Evolutionary conservation across 345 rosid genomes (phyloP).

Genomic region (Chamaenerion angustifolium): DNA sequence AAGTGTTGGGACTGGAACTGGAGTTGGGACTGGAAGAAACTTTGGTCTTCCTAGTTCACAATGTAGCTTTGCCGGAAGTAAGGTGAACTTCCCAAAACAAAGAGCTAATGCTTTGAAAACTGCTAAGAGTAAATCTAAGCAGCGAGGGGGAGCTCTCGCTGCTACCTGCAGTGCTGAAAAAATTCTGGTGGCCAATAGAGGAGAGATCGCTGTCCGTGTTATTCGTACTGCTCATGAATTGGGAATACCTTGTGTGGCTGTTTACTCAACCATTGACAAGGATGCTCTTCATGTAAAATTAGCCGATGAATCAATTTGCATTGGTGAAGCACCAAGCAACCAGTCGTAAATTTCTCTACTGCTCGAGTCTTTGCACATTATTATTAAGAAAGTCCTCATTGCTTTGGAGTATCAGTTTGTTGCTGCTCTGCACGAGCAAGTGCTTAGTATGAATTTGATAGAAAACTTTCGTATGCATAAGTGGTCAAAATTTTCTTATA

Average conservation of each 20-base stretch:
- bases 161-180: slow-evolving; percentile 60
- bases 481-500: too few relatives aligned
- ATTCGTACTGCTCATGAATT: slow-evolving; percentile 91
- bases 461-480: too few relatives aligned
- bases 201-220: slow-evolving; percentile 92
- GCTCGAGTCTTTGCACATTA: not conserved
- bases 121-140: slow-evolving; percentile 21
- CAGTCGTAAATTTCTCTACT: slow-evolving; percentile 57
- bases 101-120: slow-evolving; percentile 17
- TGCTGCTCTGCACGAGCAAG: too few relatives aligned
- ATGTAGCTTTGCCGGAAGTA: slow-evolving; percentile 44
- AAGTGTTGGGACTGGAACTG: slow-evolving; percentile 12
- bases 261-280: slow-evolving; percentile 87
- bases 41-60: slow-evolving; percentile 41
- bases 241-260: slow-evolving; percentile 98
- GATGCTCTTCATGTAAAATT: slow-evolving; percentile 92
- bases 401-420: too few relatives aligned
- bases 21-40: slow-evolving; percentile 8
- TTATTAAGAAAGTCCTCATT: too few relatives aligned
- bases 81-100: slow-evolving; percentile 41
- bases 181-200: slow-evolving; percentile 86
- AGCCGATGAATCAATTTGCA: slow-evolving; percentile 94
- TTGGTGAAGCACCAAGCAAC: slow-evolving; percentile 97
- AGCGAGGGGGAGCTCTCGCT: slow-evolving; percentile 34
- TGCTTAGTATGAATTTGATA: too few relatives aligned